These are phyloP conservation scores for Alternaria incomplexa DNA, from an alignment of 2,329 filamentous ascomycete genomes.

Conservation along the genomic window DNA sequence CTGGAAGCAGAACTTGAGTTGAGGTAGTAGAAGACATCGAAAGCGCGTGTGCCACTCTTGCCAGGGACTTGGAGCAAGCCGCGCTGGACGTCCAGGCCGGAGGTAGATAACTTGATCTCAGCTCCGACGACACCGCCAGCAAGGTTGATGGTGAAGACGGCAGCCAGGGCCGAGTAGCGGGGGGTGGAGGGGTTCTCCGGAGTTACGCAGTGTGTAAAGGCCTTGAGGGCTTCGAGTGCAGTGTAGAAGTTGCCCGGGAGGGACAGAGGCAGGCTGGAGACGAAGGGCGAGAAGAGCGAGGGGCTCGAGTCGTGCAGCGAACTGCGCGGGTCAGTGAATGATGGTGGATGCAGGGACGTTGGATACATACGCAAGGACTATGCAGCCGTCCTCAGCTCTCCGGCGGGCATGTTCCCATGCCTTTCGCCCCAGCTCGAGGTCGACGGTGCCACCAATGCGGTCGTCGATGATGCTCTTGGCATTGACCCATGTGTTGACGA, in stretches of 20 bases:
- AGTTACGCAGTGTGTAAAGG: constrained; percentile 86
- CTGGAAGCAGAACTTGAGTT: constrained; percentile 88
- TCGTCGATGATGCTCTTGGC: constrained; percentile 75
- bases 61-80: constrained; percentile 82
- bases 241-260: constrained; percentile 78
- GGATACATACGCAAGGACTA: constrained; percentile 77
- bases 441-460: constrained; percentile 76
- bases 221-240: constrained; percentile 79
- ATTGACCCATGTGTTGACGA: constrained; percentile 95
- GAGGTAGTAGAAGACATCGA: constrained; percentile 98
- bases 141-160: constrained; percentile 81
- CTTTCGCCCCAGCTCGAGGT: constrained; percentile 75
- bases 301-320: constrained; percentile 89
- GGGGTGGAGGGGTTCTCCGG: constrained; percentile 86
- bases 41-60: constrained; percentile 84
- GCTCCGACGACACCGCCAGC: constrained; percentile 79
- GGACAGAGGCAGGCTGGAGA: constrained; percentile 78
- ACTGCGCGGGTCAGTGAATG: constrained; percentile 55
- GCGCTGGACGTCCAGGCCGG: constrained; percentile 82
- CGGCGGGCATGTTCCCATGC: constrained; percentile 97
- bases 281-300: constrained; percentile 80
- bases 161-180: constrained; percentile 79
- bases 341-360: not conserved
- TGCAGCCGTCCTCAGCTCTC: constrained; percentile 92
- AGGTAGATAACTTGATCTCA: constrained; percentile 78